These are phyloP conservation scores for Speleostelium caveatum DNA, from an alignment of 78 protist species.

Conservation along the genomic window DNA sequence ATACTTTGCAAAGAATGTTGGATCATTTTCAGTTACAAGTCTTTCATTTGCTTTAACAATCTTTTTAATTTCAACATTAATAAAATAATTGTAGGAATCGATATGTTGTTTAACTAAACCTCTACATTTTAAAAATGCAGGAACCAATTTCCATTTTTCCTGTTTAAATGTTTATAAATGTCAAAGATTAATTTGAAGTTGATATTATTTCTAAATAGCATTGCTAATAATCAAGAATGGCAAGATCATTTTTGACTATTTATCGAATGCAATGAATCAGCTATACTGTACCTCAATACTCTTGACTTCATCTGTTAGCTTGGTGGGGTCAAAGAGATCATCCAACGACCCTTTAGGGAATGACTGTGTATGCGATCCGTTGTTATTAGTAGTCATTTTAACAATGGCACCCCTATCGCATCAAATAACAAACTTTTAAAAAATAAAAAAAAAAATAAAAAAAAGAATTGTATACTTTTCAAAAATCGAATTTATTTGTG, in stretches of 20 bases:
- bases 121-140: slow-evolving; percentile 94
- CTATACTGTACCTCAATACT: slow-evolving; percentile 36
- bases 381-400: background rate
- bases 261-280: background rate
- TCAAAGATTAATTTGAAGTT: too few species aligned
- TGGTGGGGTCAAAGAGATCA: slow-evolving; percentile 62
- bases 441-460: background rate
- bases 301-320: slow-evolving; percentile 73
- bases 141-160: slow-evolving; percentile 98
- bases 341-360: slow-evolving; percentile 56
- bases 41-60: slow-evolving; percentile 90
- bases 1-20: slow-evolving; percentile 85
- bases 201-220: too few species aligned
- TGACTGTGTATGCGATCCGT: background rate
- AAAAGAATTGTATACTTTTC: too few species aligned
- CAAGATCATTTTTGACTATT: background rate
- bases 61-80: slow-evolving; percentile 86
- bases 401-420: background rate
- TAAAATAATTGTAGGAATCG: slow-evolving; percentile 97
- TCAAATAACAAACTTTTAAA: too few species aligned
- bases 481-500: too few species aligned
- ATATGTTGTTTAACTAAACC: slow-evolving; percentile 98
- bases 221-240: background rate
- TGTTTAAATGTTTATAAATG: background rate
- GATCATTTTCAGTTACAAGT: slow-evolving; percentile 90